Evolutionary conservation across 192 early-diverging fungal species (phyloP), one percentile per base, ranked within the genome.

Genomic region (Cladochytrium replicatum): DNA sequence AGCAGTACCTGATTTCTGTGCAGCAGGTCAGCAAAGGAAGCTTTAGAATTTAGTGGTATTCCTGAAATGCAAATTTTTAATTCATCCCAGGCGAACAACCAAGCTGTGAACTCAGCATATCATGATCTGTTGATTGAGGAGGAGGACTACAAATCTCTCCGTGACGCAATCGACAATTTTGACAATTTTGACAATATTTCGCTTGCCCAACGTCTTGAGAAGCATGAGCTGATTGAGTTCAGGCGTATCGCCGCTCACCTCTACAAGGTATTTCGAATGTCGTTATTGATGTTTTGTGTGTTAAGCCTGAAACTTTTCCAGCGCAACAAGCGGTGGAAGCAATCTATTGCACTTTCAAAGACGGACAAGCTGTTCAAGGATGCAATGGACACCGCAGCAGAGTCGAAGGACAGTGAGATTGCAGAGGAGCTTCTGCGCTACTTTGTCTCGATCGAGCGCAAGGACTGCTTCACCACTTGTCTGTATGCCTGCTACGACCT

Each of bases 111-210:
- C 73, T 81, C 75, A 37, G 91, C 92, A 1, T 89, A 88, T 72
- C 93, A 97, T 57, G 96, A 97, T 49, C 63, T 99, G 43, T 74
- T 93, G 49, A 94, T 97, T 48, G 96, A 99, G 67, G 96, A 99
- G 72, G 92, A 96, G 62, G 93, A 99, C 60, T 97, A 78, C 67
- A 83, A 89, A 25, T 84, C 87, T 6, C 68, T 97, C 17, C 86
- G 93, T 32, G 87, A 92, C 63, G 92, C 93, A 24, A 88, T 97
- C 43, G 92, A 96, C 73, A 76, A 77, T 50, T 90, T 87, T 70
- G 83, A 87, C 73, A 89, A 91, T 77, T 90, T 99, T 80, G 93
- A 99, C 58, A 84, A 82, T 48, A 72, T 96, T 41, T 81, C 84
- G 1, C 71, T 99, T 42, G 93, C 96, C 0, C 80, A 86, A 62